phyloP scores from a whole-genome alignment of 23 red algal genomes.

The Gracilaria caudata region DNA sequence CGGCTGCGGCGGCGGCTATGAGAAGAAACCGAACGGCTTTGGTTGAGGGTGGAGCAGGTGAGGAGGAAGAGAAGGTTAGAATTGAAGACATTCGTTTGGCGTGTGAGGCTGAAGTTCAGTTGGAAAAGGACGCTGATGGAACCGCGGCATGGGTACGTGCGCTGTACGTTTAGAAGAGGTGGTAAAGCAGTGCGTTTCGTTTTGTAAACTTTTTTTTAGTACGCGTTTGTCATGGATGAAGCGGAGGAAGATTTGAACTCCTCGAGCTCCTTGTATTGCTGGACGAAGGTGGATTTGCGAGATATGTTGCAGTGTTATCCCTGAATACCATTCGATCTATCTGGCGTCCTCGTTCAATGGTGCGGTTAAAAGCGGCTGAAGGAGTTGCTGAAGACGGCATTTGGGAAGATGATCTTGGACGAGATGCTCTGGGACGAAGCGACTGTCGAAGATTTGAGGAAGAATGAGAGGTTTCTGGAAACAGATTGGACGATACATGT shows the following conservation, averaged over 20 bases:
- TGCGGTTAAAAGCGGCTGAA: constrained; percentile 17
- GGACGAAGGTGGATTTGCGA: neutral
- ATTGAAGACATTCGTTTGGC: constrained; percentile 47
- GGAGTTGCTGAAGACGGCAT: neutral
- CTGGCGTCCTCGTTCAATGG: neutral
- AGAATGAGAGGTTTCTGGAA: neutral
- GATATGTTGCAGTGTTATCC: neutral
- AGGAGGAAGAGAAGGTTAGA: constrained; percentile 45
- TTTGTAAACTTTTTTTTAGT: neutral
- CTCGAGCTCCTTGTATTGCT: neutral
- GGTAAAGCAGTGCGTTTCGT: neutral
- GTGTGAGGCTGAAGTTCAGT: constrained; percentile 54
- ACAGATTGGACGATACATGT: neutral
- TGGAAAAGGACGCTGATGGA: constrained; percentile 46
- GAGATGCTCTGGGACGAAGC: neutral
- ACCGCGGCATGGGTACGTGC: constrained; percentile 46
- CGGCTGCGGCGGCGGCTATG: constrained; percentile 66
- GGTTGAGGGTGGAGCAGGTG: neutral
- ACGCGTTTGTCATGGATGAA: neutral
- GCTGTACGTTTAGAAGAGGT: constrained; percentile 38
- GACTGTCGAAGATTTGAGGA: neutral
- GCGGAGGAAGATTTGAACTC: neutral
- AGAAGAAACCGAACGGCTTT: constrained; percentile 48
- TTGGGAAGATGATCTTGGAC: neutral
- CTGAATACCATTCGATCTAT: constrained; percentile 27